phyloP scores from a whole-genome alignment of 345 rosid genomes.

The Hypericum perforatum region DNA sequence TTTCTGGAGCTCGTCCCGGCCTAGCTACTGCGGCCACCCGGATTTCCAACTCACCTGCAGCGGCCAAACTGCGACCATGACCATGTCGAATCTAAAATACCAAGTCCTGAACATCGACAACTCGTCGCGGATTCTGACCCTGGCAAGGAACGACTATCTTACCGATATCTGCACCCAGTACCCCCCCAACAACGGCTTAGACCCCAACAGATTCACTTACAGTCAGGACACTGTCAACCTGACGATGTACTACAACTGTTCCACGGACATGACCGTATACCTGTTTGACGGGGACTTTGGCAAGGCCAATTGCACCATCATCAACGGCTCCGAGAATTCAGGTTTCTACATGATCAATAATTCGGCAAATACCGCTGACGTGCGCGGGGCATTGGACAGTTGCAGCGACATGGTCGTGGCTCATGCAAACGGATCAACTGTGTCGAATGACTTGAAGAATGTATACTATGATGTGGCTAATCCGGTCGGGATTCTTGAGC shows the following conservation, averaged over 20 bases:
- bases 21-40: too few species aligned
- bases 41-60: too few species aligned
- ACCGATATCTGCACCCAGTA: not conserved
- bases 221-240: not conserved
- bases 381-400: not conserved
- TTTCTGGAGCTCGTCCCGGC: too few species aligned
- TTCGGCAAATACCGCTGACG: not conserved
- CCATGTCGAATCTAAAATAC: not conserved
- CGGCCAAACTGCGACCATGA: not conserved
- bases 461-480: not conserved
- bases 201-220: not conserved
- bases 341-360: not conserved
- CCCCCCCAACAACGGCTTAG: not conserved
- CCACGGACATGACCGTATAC: too few species aligned
- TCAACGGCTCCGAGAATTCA: not conserved
- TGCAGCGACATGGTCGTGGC: not conserved
- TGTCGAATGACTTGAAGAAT: not conserved
- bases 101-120: not conserved
- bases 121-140: not conserved
- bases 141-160: too few species aligned
- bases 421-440: not conserved
- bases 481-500: not conserved
- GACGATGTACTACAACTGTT: not conserved
- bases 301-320: not conserved
- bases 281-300: too few species aligned